Evolutionary conservation across 805 yeast species (phyloP), one percentile per base, ranked within the genome.

Genomic region (Ogataea methylovora): DNA sequence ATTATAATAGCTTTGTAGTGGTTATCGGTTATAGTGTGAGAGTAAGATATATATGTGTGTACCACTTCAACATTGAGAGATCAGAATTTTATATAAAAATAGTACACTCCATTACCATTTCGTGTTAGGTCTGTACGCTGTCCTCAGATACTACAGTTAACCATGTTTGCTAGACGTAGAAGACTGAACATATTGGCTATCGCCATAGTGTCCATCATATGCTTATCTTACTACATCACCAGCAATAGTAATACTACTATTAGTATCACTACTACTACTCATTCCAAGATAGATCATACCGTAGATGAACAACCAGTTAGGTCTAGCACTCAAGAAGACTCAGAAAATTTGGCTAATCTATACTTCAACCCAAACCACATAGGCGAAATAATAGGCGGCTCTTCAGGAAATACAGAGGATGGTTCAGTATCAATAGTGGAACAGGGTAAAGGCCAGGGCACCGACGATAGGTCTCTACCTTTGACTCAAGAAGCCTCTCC

Each of bases 381-480:
- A 2, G 56, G 56, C 8, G 12, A 30, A 11, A 42, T 52, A 18
- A 26, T 20, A 12, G 46, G 45, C 27, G 59, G 59, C 6, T 46
- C 58, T 5, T 46, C 55, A 4, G 60, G 60, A 14, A 54, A 54
- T 29, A 25, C 40, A 17, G 31, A 24, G 13, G 34, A 32, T 32
- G 34, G 34, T 20, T 9, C 34, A 5, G 14, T 24, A 8, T 19
- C 29, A 25, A 32, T 17, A 25, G 23, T 25, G 20, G 29, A 32
- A 32, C 19, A 17, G 24, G 34, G 34, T 30, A 45, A 47, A 36
- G 48, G 47, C 20, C 52, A 43, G 33, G 31, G 46, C 34, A 27
- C 45, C 5, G 52, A 49, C 20, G 60, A 55, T 36, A 42, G 60
- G 37, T 40, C 53, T 2, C 41, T 52, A 12, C 57, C 59, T 12